Conservation (phyloP, 1,139 yeast species). For the Hemisphaericaspora xylofermentans region DNA sequence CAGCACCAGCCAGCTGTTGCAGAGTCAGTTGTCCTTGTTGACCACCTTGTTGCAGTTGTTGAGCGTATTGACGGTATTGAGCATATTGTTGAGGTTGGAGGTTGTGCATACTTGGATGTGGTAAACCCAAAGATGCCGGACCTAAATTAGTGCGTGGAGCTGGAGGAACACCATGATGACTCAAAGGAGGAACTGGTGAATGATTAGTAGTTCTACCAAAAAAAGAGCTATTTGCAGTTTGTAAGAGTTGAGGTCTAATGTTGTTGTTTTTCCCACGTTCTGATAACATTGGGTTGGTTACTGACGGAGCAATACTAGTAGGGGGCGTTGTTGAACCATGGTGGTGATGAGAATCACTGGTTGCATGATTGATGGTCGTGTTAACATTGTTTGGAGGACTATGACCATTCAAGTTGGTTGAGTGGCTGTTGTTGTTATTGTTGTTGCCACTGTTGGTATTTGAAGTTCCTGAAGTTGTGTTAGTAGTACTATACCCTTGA, state of each 20-base stretch:
- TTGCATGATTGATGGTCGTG: constrained; percentile 1
- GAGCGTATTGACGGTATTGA: constrained; percentile 11
- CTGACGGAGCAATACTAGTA: constrained; percentile 7
- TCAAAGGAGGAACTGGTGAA: constrained; percentile 13
- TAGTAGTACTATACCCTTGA: constrained; percentile 10
- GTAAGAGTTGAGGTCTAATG: constrained; percentile 4
- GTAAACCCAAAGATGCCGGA: constrained; percentile 6
- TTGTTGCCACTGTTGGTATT: neutral
- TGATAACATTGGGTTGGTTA: constrained; percentile 4
- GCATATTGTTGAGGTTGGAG: constrained; percentile 13
- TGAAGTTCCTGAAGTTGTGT: neutral
- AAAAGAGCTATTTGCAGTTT: constrained; percentile 2
- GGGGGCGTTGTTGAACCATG: constrained; percentile 3
- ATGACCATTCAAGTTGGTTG: constrained; percentile 3
- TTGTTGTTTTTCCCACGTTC: constrained; percentile 4
- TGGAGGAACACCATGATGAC: constrained; percentile 9
- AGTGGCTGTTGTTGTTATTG: neutral
- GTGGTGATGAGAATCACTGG: constrained; percentile 5
- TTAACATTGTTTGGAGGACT: constrained; percentile 1
- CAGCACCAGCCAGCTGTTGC: constrained; percentile 16
- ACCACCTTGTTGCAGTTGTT: constrained; percentile 4
- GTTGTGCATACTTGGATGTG: constrained; percentile 13
- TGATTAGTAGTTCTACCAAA: constrained; percentile 10
- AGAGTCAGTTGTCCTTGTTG: constrained; percentile 15
- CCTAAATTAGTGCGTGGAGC: neutral